These are phyloP conservation scores for Vicia faba DNA, from an alignment of 306 rosid species.

Conservation along the genomic window DNA sequence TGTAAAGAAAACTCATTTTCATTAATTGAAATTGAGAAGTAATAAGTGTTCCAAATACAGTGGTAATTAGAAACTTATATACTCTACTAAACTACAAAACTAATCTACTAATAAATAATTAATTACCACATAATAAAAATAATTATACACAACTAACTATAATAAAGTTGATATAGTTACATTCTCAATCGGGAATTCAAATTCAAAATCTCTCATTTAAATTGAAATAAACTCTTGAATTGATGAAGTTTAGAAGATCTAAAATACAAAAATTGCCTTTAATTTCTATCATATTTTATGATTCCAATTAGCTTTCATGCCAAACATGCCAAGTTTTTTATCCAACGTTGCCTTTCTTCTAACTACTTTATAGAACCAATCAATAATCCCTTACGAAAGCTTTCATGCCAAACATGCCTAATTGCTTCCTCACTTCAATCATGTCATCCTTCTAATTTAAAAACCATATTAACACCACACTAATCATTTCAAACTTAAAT, in stretches of 20 bases:
- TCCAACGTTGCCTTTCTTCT: neutral
- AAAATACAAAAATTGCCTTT: neutral
- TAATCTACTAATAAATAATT: no score
- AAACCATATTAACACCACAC: neutral
- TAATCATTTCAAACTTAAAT: neutral
- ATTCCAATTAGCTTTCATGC: slow-evolving; percentile 2
- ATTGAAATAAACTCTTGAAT: no score
- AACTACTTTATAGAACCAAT: neutral
- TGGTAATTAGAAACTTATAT: no score
- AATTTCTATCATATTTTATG: neutral
- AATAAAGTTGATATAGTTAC: no score
- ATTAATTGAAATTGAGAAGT: no score
- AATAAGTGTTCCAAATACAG: no score
- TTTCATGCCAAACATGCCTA: slow-evolving; percentile 4
- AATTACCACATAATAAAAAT: no score
- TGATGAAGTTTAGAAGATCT: neutral
- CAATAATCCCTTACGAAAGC: neutral
- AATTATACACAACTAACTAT: no score
- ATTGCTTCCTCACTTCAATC: slow-evolving; percentile 4
- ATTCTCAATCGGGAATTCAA: no score
- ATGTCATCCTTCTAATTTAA: neutral
- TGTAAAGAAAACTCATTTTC: no score
- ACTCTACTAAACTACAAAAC: no score
- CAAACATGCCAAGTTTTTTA: neutral
- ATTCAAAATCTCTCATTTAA: no score